Percentiles rank a stretch among this genome's conserved stretches.
Conservation (phyloP, 169 alveolate genomes). For the Cryptosporidium meleagridis region DNA sequence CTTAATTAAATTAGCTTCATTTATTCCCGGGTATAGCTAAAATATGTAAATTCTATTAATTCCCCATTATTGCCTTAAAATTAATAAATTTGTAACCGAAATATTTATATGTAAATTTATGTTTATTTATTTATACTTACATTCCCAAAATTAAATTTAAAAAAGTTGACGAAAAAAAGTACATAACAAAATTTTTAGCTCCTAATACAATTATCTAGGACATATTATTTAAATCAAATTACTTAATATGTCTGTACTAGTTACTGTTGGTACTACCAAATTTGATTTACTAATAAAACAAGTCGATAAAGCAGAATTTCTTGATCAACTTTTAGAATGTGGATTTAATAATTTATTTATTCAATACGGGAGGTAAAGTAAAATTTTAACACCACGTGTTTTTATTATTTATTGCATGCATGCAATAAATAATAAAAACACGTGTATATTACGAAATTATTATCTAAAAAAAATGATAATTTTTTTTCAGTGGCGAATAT, state of each 20-base stretch:
- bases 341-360: constrained; percentile 49
- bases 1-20: no score
- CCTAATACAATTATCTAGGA: background rate
- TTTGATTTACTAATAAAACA: constrained; percentile 79
- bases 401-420: background rate
- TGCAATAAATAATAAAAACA: background rate
- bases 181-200: background rate
- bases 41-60: no score
- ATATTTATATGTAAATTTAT: background rate
- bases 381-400: constrained; percentile 1
- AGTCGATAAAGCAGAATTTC: constrained; percentile 78
- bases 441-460: constrained; percentile 3
- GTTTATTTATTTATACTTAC: background rate
- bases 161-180: background rate
- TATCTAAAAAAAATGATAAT: background rate
- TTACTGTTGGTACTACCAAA: constrained; percentile 85
- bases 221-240: background rate
- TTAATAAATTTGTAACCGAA: background rate
- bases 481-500: constrained; percentile 56
- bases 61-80: no score
- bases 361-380: constrained; percentile 69
- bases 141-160: no score
- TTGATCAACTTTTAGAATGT: constrained; percentile 3
- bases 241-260: constrained; percentile 75
- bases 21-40: no score